phyloP scores from a whole-genome alignment of 306 rosid genomes.

The Cucurbita maxima region DNA sequence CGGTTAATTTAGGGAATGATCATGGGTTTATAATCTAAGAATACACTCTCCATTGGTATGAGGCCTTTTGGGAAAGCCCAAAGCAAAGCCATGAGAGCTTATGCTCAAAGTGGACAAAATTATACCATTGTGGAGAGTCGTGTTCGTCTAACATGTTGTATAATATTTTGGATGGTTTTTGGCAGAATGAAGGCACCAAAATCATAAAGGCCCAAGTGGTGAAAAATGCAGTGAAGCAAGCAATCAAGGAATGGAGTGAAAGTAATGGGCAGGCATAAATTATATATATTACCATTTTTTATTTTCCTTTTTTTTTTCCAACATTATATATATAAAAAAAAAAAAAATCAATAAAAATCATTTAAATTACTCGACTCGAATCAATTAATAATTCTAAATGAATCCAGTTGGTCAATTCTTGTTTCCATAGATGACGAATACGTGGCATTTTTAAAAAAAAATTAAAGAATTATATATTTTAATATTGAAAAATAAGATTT shows the following conservation, averaged over 20 bases:
- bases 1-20: no score
- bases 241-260: constrained; percentile 42
- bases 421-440: background rate
- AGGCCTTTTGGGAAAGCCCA: no score
- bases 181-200: constrained; percentile 37
- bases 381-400: background rate
- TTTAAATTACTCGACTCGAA: background rate
- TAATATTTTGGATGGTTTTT: background rate
- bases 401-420: background rate
- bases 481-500: no score
- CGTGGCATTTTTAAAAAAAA: background rate
- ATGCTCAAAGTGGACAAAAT: no score
- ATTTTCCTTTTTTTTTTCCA: background rate
- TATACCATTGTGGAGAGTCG: no score
- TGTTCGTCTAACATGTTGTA: no score
- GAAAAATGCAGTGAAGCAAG: constrained; percentile 60
- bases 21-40: no score
- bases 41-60: no score
- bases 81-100: no score
- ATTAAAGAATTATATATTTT: no score
- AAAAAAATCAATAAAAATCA: background rate
- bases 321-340: background rate
- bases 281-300: background rate
- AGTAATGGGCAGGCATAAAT: constrained; percentile 11
- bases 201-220: constrained; percentile 66